Evolutionary conservation across 2,329 filamentous ascomycete species (phyloP).

Genomic region (Cladosporium velox): DNA sequence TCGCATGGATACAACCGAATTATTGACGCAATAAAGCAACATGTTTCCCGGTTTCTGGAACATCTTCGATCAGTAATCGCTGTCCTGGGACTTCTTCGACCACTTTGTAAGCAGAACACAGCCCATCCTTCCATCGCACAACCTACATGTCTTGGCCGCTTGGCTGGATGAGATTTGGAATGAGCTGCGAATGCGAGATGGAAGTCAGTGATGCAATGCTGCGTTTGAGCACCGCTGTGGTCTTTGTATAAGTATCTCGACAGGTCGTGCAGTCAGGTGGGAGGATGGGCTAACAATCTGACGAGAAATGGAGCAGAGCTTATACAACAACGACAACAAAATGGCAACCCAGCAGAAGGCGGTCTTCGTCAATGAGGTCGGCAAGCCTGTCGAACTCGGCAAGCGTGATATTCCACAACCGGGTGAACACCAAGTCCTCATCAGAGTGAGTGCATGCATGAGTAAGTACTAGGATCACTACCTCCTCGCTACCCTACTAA

Average conservation of each 20-base stretch:
- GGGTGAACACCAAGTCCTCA: slow-evolving; percentile 18
- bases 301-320: background rate
- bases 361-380: slow-evolving; percentile 16
- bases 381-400: slow-evolving; percentile 18
- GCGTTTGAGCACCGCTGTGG: background rate
- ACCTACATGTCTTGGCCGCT: background rate
- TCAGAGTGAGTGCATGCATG: slow-evolving; percentile 21
- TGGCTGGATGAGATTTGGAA: background rate
- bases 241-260: background rate
- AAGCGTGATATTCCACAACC: slow-evolving; percentile 12
- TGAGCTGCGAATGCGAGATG: background rate
- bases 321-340: background rate
- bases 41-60: background rate
- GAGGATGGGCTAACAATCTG: background rate
- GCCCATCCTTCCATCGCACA: background rate
- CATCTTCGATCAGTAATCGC: background rate
- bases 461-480: background rate
- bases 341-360: slow-evolving; percentile 18
- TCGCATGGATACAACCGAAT: background rate
- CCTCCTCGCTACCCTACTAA: background rate
- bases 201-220: background rate
- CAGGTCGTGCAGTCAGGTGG: background rate
- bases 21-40: background rate
- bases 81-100: background rate
- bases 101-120: background rate